These are phyloP conservation scores for Nephelium lappaceum DNA, from an alignment of 345 rosid genomes.

Conservation along the genomic window DNA sequence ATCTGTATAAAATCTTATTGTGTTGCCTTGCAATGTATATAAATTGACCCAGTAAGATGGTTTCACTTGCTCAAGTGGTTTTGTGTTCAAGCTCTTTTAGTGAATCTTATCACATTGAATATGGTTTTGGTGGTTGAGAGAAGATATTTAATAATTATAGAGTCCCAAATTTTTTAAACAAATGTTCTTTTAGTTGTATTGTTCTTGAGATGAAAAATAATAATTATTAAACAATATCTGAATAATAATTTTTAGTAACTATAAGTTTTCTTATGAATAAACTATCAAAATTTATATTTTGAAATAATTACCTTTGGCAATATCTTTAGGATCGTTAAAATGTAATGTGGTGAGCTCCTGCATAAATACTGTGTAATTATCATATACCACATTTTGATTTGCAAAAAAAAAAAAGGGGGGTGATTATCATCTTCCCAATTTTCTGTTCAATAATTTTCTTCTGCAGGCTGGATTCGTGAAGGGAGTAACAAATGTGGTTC, in stretches of 20 bases:
- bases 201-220: neutral
- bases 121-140: too few relatives aligned
- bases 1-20: neutral
- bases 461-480: constrained; percentile 89
- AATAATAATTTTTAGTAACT: neutral
- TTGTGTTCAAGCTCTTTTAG: too few relatives aligned
- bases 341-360: neutral
- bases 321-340: neutral
- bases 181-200: neutral
- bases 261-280: neutral
- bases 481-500: constrained; percentile 84
- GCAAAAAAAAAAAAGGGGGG: neutral
- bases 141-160: too few relatives aligned
- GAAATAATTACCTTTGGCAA: neutral
- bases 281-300: neutral
- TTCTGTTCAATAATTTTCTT: neutral
- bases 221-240: too few relatives aligned
- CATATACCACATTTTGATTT: neutral
- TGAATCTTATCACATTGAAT: too few relatives aligned
- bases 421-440: neutral
- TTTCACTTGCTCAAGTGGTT: neutral
- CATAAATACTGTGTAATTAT: neutral
- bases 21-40: constrained; percentile 8
- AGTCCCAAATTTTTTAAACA: neutral
- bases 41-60: neutral